phyloP scores from a whole-genome alignment of 495 filamentous ascomycete genomes.

The Penicillium simplicissimum region DNA sequence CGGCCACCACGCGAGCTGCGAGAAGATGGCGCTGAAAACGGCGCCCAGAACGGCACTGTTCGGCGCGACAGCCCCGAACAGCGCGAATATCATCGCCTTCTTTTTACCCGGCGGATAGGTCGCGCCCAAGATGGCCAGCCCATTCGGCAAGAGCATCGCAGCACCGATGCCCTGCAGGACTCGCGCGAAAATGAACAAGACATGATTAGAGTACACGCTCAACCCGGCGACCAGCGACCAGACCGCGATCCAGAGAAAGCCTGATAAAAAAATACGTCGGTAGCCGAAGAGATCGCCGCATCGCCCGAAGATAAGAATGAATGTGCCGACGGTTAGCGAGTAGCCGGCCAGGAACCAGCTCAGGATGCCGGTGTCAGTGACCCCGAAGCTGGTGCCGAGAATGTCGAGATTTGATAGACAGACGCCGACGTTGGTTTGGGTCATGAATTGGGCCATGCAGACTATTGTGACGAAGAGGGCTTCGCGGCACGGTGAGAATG shows the following conservation, averaged over 20 bases:
- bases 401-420: constrained; percentile 41
- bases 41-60: constrained; percentile 52
- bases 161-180: constrained; percentile 63
- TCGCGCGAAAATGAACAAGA: constrained; percentile 60
- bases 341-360: constrained; percentile 61
- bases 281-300: constrained; percentile 61
- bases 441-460: constrained; percentile 41
- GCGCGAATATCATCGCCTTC: constrained; percentile 64
- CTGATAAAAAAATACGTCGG: constrained; percentile 56
- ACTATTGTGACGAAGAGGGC: constrained; percentile 29
- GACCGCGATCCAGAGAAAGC: constrained; percentile 57
- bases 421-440: constrained; percentile 32
- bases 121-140: constrained; percentile 57
- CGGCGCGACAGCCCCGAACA: constrained; percentile 65
- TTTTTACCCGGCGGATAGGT: constrained; percentile 53
- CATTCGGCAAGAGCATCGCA: constrained; percentile 63
- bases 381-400: constrained; percentile 49
- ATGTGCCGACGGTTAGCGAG: constrained; percentile 61
- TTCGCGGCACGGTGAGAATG: constrained; percentile 28
- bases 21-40: constrained; percentile 52
- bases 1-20: constrained; percentile 60
- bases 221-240: constrained; percentile 60
- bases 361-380: constrained; percentile 39
- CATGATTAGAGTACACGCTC: constrained; percentile 46
- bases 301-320: constrained; percentile 63